Evolutionary conservation across 495 filamentous ascomycete genomes (phyloP), one percentile per base, ranked within the genome.

Genomic region (Clavariopsis aquatica): DNA sequence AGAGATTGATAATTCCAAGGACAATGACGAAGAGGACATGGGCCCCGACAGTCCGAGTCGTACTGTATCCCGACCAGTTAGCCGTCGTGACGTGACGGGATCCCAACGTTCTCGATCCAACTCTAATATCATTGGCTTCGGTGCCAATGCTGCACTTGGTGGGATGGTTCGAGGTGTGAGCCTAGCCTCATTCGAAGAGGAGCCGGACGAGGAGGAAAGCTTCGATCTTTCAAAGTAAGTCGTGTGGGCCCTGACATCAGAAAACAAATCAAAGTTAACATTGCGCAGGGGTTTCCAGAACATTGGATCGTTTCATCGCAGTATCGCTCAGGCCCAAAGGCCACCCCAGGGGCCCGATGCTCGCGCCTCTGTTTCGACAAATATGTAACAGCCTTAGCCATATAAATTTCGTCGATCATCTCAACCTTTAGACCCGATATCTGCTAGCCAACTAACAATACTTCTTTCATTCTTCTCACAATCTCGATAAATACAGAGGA

Each of bases 151-250:
- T 49, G 55, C 28, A 1, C 51, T 59, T 53, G 56, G 61, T 12
- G 69, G 65, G 12, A 70, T 64, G 54, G 65, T 71, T 3, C 56
- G 69, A 34, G 65, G 69, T n/a, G 56, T 65, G 3, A 61, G 64
- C 43, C 60, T 71, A 10, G 78, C 76, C 24, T 73, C 72, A 31
- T 54, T 57, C n/a, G 75, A 78, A 27, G 81, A 83, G 34, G 84
- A 85, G 17, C 19, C 31, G 7, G 82, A 83, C 66, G 81, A 83
- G 57, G 81, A 83, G 57, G 82, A 78, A 23, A 83, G 83, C 4
- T 68, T 88, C 66, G 88, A 91, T 72, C 76, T 90, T 43, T 82
- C 87, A 49, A 86, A 85, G 85, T 88, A 73, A 70, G 84, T 76
- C 27, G 49, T 45, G 15, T 13, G 27, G 26, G 13, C 4, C 12